Evolutionary conservation across 2,329 filamentous ascomycete species (phyloP), one percentile per base, ranked within the genome.

Genomic region (Curvularia hawaiiensis): DNA sequence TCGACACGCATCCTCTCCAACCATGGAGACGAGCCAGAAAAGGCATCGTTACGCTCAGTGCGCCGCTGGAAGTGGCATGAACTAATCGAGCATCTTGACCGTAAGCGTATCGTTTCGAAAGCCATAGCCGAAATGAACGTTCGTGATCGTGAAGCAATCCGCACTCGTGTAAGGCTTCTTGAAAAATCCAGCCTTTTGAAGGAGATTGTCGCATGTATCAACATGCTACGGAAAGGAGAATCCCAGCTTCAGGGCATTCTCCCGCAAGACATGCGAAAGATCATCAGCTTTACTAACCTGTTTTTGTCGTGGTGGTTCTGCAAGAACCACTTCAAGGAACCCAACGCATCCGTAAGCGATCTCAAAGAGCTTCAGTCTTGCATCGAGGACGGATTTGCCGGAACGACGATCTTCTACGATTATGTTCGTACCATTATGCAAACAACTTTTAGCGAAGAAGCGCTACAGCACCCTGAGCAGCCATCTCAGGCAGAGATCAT

Each of bases 61-160:
- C 58, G 60, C 11, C 52, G 58, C n/a, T 76, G 79, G 70, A 53
- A 58, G 4, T 80, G 75, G 71, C 52, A 60, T 3, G 53, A 73
- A 1, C 67, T 84, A 4, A 64, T 76, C 38, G 69, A 73, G 9
- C 67, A 71, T 2, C 43, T 59, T 9, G 80, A 84, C 59, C 71
- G 80, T 11, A 76, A 78, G 39, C 75, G 79, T 6, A 65, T 82
- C 1, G 60, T 83, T 22, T 77, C 81, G 48, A 79, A 80, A 50
- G 60, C 78, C 2, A 64, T 83, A 1, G 56, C 63, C 8, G 69
- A 76, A 11, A 67, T 79, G 58, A 50, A 22, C 10, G n/a, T 43
- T 2, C 30, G 51, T 10, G 62, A 70, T 7, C 59, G 63, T 8
- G 70, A 72, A 28, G 59, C 50, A 0, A 56, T 76, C 14, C 59